phyloP scores from a whole-genome alignment of 1,284 basidiomycete species.

The Ustanciosporium gigantosporum region DNA sequence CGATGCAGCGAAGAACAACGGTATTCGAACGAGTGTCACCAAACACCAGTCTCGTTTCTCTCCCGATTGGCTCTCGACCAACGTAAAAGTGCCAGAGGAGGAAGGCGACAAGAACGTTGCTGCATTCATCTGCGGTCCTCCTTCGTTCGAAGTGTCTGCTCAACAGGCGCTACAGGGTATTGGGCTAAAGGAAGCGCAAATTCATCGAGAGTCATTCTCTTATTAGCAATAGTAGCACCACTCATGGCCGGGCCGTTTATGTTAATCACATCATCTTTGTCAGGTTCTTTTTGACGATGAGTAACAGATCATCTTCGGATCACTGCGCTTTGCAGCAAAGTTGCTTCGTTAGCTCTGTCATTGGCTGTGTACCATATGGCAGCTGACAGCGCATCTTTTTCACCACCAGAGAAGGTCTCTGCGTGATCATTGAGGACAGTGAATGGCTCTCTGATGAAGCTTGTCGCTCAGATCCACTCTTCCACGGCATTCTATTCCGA shows the following conservation, averaged over 20 bases:
- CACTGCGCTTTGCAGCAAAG: too few species aligned
- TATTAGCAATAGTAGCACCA: constrained; percentile 11
- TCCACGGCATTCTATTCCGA: too few species aligned
- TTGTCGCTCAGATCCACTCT: too few species aligned
- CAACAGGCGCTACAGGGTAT: constrained; percentile 12
- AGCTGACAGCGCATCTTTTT: too few species aligned
- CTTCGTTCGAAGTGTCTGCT: constrained; percentile 6
- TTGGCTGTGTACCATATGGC: too few species aligned
- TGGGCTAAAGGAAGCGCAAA: constrained; percentile 1
- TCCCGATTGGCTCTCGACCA: constrained; percentile 3
- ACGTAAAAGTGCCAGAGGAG: not conserved
- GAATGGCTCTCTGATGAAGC: too few species aligned
- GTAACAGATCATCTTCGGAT: too few species aligned
- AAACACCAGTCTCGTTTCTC: constrained; percentile 7
- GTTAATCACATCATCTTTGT: not conserved
- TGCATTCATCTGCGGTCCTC: constrained; percentile 22
- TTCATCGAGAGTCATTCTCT: constrained; percentile 24
- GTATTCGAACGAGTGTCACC: constrained; percentile 1
- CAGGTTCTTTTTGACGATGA: too few species aligned
- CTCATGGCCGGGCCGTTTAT: too few species aligned
- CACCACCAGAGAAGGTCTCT: too few species aligned
- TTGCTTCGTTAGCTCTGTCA: too few species aligned
- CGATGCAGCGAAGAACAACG: not conserved
- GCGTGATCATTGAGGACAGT: too few species aligned
- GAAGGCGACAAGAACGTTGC: constrained; percentile 2